These are phyloP conservation scores for Cryphonectria naterciae DNA, from an alignment of 2,329 filamentous ascomycete genomes.

Conservation along the genomic window DNA sequence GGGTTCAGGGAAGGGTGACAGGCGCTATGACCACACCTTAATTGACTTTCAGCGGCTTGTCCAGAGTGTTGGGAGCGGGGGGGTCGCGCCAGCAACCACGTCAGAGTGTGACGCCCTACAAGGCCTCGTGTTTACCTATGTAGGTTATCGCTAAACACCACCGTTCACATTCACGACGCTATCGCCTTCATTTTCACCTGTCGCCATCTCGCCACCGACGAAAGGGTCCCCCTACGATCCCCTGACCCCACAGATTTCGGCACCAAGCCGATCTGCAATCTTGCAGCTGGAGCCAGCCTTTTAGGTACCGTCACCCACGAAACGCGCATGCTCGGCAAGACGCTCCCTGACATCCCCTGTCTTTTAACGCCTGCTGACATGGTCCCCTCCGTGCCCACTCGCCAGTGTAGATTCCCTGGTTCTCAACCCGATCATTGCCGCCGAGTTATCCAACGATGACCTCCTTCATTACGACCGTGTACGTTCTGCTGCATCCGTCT, in stretches of 20 bases:
- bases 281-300: slow-evolving; percentile 8
- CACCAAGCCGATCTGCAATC: slow-evolving; percentile 7
- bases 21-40: slow-evolving; percentile 26
- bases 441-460: slow-evolving; percentile 57
- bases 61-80: neutral
- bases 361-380: slow-evolving; percentile 13
- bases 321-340: neutral
- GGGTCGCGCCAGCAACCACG: slow-evolving; percentile 18
- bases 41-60: slow-evolving; percentile 1
- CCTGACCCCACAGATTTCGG: neutral
- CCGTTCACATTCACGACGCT: neutral
- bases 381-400: neutral
- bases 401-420: slow-evolving; percentile 1
- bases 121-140: slow-evolving; percentile 1
- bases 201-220: neutral
- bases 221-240: neutral
- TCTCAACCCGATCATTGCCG: neutral
- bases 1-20: neutral
- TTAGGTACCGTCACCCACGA: slow-evolving; percentile 16
- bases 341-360: slow-evolving; percentile 1
- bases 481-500: slow-evolving; percentile 53
- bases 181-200: neutral
- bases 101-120: neutral
- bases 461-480: slow-evolving; percentile 83
- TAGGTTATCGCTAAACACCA: neutral